Evolutionary conservation across 2,329 filamentous ascomycete species (phyloP), one percentile per base, ranked within the genome.

Genomic region (Hymenoscyphus albidus): DNA sequence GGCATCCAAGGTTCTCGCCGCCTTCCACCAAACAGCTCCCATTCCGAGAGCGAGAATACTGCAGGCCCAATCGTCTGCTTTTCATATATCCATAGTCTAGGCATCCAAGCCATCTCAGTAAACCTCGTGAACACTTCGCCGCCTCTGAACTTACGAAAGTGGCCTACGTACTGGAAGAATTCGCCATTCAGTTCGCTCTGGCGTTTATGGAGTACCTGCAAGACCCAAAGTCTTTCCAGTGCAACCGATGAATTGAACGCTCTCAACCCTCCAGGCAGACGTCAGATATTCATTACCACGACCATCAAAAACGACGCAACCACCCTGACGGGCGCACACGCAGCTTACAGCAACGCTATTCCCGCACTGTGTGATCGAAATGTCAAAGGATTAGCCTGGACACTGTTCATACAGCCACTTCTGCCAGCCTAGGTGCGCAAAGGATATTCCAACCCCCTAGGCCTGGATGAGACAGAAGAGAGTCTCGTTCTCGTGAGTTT

Each of bases 251-350:
- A 32, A 62, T 66, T 64, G 5, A 48, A 48, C 16, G 13, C 44
- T 56, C 54, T 48, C 56, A 48, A 48, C 40, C 61, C 61, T 38
- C 48, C 16, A 3, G 44, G 44, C 7, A 54, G 18, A 54, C 44
- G 44, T 4, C 76, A 78, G 61, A 67, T 71, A 1, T 75, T 76
- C 39, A 73, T 67, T 12, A 77, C 72, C 0, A 78, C 76, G 16
- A 78, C 76, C 10, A 70, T 77, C 58, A 74, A 74, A 58, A 77
- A 77, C 38, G 74, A 77, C n/a, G 38, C 35, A 13, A 68, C 67
- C 22, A 78, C 76, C 1, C 60, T 78, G 4, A 56, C 65, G 5
- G 73, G 70, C 6, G 64, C 66, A 0, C 71, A 77, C 59, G 54
- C 67, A 27, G 71, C 72, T 1, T 77, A 76, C 55, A 58, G 56